phyloP scores from a whole-genome alignment of 2,329 filamentous ascomycete genomes.

The Colletotrichum trifolii region DNA sequence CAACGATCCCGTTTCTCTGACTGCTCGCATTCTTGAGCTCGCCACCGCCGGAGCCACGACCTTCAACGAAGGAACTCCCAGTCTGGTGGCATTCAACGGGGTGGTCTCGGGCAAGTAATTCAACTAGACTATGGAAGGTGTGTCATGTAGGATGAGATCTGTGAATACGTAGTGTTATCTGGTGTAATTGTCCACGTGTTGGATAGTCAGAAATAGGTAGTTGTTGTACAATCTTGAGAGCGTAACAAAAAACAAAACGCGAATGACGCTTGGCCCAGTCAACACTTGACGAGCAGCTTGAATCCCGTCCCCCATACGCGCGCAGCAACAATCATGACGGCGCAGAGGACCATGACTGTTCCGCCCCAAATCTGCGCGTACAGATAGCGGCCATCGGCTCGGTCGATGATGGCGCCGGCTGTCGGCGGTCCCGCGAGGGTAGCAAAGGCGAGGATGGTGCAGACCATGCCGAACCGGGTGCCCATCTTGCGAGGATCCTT shows the following conservation, averaged over 20 bases:
- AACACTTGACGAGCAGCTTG: slow-evolving; percentile 48
- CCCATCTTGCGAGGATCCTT: slow-evolving; percentile 56
- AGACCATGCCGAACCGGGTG: slow-evolving; percentile 57
- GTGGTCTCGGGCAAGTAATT: slow-evolving; percentile 1
- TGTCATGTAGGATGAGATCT: too few relatives aligned
- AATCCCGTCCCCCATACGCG: slow-evolving; percentile 47
- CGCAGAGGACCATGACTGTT: slow-evolving; percentile 48
- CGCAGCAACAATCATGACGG: slow-evolving; percentile 44
- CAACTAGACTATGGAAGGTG: not conserved
- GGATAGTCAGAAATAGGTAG: too few relatives aligned
- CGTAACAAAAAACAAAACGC: too few relatives aligned
- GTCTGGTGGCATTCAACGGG: slow-evolving; percentile 68
- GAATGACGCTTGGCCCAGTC: not conserved
- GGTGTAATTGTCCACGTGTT: too few relatives aligned
- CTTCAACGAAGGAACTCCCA: slow-evolving; percentile 57
- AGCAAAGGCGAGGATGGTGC: slow-evolving; percentile 51
- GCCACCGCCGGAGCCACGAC: slow-evolving; percentile 54
- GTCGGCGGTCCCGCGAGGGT: slow-evolving; percentile 55
- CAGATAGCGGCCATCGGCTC: slow-evolving; percentile 49
- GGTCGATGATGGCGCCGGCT: slow-evolving; percentile 56
- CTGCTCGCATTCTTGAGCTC: slow-evolving; percentile 56
- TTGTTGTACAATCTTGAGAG: too few relatives aligned
- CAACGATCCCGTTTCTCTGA: slow-evolving; percentile 57
- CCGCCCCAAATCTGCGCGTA: slow-evolving; percentile 59
- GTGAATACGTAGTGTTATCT: too few relatives aligned